Base-by-base conservation (phyloP, 352 stramenopile species). In the Phytophthora brassicae region DNA sequence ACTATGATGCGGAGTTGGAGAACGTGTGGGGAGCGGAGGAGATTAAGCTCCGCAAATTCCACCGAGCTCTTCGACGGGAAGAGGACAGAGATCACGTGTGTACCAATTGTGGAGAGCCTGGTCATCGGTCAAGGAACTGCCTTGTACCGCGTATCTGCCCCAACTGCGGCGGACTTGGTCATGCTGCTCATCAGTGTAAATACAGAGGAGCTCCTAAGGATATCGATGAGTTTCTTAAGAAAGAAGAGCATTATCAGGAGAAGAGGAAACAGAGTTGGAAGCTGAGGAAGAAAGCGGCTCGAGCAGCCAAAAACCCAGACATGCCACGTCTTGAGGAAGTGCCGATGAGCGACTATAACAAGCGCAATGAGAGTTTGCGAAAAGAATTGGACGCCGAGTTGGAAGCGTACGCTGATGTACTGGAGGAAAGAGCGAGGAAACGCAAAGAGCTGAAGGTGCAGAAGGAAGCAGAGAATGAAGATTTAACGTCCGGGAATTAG, bases 1-100 rank as follows among this genome's bases (percentile, higher is more conserved):
- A 94, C 69, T 94, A 88, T 57, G 82, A 90, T 44, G 66, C 85
- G n/a, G 79, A 78, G 35, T 68, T 94, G 23, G 79, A 82, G 58
- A 70, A 66, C 22, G 59, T 85, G n/a, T 75, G 77, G 65, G 47
- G 56, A 17, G 60, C 66, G 17, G 31, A 63, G 2, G 53, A 73
- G 36, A 54, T 77, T 4, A 79, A 79, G 46, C 68, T 81, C 36
- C 82, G 81, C 49, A 85, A 87, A 56, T 92, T 86, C 43, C 33
- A 81, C 53, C 85, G 89, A 53, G 61, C 84, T 19, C 60, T 94
- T 24, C 64, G 70, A 17, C 77, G 75, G n/a, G 64, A 87, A 38
- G 45, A 75, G 29, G 83, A 94, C 57, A 68, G 64, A 22, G 69
- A 94, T 45, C 71, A 71, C 38, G 74, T 92, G 45, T 94, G 85